Evolutionary conservation across 1,139 yeast genomes (phyloP).

Genomic region (Blastobotrys ciferrii): DNA sequence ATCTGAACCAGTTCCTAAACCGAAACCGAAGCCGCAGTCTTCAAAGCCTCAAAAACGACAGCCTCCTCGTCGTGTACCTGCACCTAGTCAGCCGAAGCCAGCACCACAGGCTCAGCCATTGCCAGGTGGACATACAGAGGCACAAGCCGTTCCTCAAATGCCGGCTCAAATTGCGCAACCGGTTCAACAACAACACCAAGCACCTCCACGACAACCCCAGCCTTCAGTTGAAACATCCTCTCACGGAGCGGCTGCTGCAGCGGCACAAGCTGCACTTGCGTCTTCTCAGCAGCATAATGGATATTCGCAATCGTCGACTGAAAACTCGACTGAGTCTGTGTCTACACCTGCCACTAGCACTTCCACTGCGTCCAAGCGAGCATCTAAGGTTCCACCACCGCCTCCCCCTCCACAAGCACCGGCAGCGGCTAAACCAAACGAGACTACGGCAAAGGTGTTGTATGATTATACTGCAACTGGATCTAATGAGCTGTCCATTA

Average conservation of each 20-base stretch:
- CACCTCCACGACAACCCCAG: constrained; percentile 8
- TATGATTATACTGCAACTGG: constrained; percentile 90
- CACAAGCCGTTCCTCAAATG: constrained; percentile 23
- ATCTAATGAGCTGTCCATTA: constrained; percentile 72
- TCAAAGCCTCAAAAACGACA: constrained; percentile 29
- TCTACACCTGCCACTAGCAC: constrained; percentile 18
- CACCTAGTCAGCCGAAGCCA: constrained; percentile 10
- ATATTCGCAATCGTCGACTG: constrained; percentile 22
- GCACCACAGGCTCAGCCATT: constrained; percentile 21
- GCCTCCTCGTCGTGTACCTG: constrained; percentile 25
- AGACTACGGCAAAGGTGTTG: constrained; percentile 80
- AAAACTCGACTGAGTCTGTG: constrained; percentile 16
- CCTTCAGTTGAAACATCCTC: too few relatives aligned
- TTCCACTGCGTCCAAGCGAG: constrained; percentile 22
- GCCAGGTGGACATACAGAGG: constrained; percentile 16
- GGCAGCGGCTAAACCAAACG: constrained; percentile 72
- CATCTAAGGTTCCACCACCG: constrained; percentile 22
- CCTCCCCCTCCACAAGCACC: constrained; percentile 36
- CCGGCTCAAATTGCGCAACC: constrained; percentile 7
- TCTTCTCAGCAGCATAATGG: constrained; percentile 19
- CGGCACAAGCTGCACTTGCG: constrained; percentile 24
- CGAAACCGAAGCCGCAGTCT: constrained; percentile 32
- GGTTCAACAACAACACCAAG: background rate
- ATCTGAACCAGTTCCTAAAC: constrained; percentile 71
- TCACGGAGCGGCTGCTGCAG: constrained; percentile 30